Evolutionary conservation across 2,329 filamentous ascomycete genomes (phyloP).

Genomic region (Ceratocystis papillata): DNA sequence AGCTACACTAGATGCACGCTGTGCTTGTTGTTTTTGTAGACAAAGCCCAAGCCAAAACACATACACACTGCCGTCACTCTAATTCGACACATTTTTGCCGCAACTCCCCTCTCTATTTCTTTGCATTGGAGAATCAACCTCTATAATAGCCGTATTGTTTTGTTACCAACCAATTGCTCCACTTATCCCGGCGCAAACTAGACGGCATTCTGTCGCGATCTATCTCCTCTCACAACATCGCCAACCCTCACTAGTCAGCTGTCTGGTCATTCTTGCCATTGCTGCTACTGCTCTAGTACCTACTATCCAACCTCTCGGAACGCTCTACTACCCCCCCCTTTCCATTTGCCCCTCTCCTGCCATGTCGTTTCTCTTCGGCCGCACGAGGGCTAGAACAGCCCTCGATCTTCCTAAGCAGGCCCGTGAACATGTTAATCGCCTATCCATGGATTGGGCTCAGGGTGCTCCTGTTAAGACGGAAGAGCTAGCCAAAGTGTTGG

Average conservation of each 20-base stretch:
- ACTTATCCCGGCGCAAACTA: not conserved
- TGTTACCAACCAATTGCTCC: not conserved
- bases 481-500: slow-evolving; percentile 73
- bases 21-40: not conserved
- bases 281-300: not conserved
- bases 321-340: not conserved
- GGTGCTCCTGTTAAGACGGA: slow-evolving; percentile 50
- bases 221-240: not conserved
- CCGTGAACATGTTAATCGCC: slow-evolving; percentile 25
- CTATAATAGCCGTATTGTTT: not conserved
- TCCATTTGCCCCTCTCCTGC: not conserved
- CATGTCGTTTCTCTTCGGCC: slow-evolving; percentile 49
- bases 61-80: not conserved
- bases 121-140: not conserved
- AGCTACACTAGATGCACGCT: not conserved
- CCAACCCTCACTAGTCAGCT: not conserved
- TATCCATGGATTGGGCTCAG: slow-evolving; percentile 26
- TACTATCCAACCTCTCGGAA: not conserved
- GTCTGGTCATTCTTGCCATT: not conserved
- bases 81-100: not conserved
- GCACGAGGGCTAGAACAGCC: slow-evolving; percentile 42
- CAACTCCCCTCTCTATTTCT: not conserved
- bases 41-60: not conserved
- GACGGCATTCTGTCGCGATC: not conserved
- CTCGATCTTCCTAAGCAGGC: slow-evolving; percentile 47